Base-by-base conservation (phyloP, 2,329 filamentous ascomycete species). In the Fusarium oxysporum region DNA sequence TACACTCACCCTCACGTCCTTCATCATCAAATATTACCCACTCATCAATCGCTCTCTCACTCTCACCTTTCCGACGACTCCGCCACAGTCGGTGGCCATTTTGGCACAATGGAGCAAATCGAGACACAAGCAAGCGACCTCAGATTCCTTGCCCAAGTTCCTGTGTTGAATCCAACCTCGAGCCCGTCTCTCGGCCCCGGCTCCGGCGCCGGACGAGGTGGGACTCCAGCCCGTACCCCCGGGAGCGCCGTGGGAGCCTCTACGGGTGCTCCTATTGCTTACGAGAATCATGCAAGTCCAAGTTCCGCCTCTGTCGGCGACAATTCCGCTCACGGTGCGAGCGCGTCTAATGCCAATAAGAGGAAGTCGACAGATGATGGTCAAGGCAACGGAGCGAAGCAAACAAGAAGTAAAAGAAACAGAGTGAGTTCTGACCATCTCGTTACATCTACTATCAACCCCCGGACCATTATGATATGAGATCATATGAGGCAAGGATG, bases 401-500 rank as follows among this genome's bases (percentile, higher is more conserved):
- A 88, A 81, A 88, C 88, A 80, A 82, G 88, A 74, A 90, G 87
- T 79, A 91, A 90, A 78, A 85, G 89, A 66, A 91, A 90, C 72
- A 82, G 89, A 78, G 87, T 89, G 74, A 81, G 86, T 85, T 50
- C 53, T 60, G 53, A 40, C 43, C 41, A 47, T 68, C 63, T 51
- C 47, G 57, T 56, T 61, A 43, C 23, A 35, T 62, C 61, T 44
- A 38, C 43, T n/a, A 40, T 40, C 60, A 55, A 30, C 30, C 23
- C 33, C 41, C 21, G n/a, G 37, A 17, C 59, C 58, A 33, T 38
- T 32, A 41, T 58, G 41, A 41, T 37, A 50, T 64, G 54, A 66
- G 66, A 70, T 66, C 58, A 33, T 60, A 53, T 59, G 57, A 62
- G 59, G 50, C 62, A 45, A 51, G 43, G 44, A 37, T 62, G 40